Evolutionary conservation across 2,329 filamentous ascomycete genomes (phyloP).

Genomic region (Talaromyces verruculosus): DNA sequence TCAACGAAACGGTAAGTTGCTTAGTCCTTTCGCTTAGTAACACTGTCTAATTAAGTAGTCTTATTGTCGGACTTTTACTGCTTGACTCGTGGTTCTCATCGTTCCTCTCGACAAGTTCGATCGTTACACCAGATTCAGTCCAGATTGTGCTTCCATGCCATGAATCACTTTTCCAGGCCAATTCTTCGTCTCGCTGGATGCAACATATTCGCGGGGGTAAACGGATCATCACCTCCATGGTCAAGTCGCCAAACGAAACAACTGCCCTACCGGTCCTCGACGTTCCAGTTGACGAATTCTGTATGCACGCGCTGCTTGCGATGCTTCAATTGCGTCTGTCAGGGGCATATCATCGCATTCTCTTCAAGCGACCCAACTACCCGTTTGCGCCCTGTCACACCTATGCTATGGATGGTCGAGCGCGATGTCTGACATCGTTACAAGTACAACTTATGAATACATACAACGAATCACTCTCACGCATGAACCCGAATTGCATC

Average conservation of each 20-base stretch:
- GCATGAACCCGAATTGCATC: conserved; percentile 51
- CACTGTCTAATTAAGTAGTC: conserved; percentile 24
- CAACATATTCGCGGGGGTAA: conserved; percentile 39
- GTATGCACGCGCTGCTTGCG: conserved; percentile 40
- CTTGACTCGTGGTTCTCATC: conserved; percentile 52
- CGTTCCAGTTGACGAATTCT: conserved; percentile 36
- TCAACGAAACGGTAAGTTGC: conserved; percentile 46
- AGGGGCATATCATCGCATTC: conserved; percentile 45
- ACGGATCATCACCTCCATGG: conserved; percentile 35
- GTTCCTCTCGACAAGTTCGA: conserved; percentile 49
- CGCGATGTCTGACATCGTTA: conserved; percentile 39
- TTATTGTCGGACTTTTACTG: conserved; percentile 50
- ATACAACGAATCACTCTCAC: conserved; percentile 46
- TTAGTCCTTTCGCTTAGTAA: too few species aligned
- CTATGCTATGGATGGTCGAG: conserved; percentile 51
- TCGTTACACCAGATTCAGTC: conserved; percentile 48
- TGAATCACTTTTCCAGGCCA: conserved; percentile 48
- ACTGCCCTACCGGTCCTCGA: conserved; percentile 37
- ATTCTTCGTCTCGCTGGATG: conserved; percentile 38
- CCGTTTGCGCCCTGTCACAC: conserved; percentile 47
- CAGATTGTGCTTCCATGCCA: conserved; percentile 49
- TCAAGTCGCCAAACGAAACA: conserved; percentile 38
- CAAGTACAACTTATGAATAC: conserved; percentile 34
- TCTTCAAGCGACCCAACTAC: conserved; percentile 40
- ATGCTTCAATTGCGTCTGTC: conserved; percentile 45